Evolutionary conservation across 2,329 filamentous ascomycete genomes (phyloP), one percentile per base, ranked within the genome.

Genomic region (Myrmaecium sp.): DNA sequence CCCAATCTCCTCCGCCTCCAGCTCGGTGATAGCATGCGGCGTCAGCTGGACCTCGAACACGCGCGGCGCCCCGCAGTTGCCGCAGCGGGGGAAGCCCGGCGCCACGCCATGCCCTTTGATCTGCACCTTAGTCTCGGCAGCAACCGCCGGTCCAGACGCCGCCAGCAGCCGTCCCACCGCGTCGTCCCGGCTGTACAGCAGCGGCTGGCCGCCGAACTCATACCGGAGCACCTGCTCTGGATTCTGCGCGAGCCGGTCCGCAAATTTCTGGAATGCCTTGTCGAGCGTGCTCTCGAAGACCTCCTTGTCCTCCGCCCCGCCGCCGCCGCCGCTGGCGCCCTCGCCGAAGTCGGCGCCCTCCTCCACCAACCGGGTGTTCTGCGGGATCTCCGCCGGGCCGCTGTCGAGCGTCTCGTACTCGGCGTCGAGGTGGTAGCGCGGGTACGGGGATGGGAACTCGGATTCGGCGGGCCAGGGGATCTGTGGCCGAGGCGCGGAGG

Each of bases 21-120:
- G 59, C 59, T 91, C 78, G 16, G 72, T 70, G 41, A 98, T 98
- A 3, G 83, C 75, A 46, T 92, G 78, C 21, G 89, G 89, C 38
- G 77, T 84, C 36, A 98, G 59, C 60, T 98, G 89, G 31, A 93
- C 62, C 61, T 98, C 89, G 48, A 95, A 95, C 9, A 77, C 70
- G 35, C 86, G 69, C 26, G 66, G 60, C 0, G 64, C 67, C 6
- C 78, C 76, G 52, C 89, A 98, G 40, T 70, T 76, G 15, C 54
- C 56, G 48, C 89, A 98, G 6, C 71, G 58, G 2, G 86, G 83
- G 15, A 94, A 70, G 2, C 66, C 47, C 13, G 38, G 35, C 21
- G 6, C 18, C 8, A 37, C 38, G 12, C 35, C 47, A 3, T 40
- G 41, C 2, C 38, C 37, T 14, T 37, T 52, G 32, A 49, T 38